Evolutionary conservation across 164 flowering plant genomes (phyloP).

Genomic region (Sedum album): DNA sequence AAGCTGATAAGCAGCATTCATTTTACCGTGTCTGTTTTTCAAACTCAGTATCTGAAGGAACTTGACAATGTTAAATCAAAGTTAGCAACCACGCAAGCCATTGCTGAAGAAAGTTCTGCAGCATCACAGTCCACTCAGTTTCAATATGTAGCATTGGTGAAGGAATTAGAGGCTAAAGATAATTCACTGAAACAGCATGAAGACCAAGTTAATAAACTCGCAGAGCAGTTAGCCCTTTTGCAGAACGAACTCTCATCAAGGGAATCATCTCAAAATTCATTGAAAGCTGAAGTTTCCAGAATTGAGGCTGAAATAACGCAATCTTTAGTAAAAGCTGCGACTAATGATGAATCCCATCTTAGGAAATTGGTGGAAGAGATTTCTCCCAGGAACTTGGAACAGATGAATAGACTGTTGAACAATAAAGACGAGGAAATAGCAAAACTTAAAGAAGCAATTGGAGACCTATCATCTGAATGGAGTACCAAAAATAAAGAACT

Average conservation of each 20-base stretch:
- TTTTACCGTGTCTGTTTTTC: neutral
- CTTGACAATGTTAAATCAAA: conserved; percentile 53
- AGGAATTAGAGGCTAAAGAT: conserved; percentile 71
- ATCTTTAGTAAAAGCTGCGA: conserved; percentile 50
- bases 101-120: conserved; percentile 72
- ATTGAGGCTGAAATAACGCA: conserved; percentile 74
- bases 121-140: conserved; percentile 71
- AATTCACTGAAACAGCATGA: conserved; percentile 57
- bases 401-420: conserved; percentile 55
- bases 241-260: conserved; percentile 73
- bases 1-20: too few relatives aligned
- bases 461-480: conserved; percentile 81
- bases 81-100: conserved; percentile 51
- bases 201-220: conserved; percentile 62
- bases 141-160: conserved; percentile 50
- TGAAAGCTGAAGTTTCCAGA: conserved; percentile 76
- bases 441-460: conserved; percentile 71
- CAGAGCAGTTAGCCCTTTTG: conserved; percentile 61
- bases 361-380: conserved; percentile 63
- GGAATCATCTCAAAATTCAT: conserved; percentile 72
- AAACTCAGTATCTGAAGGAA: conserved; percentile 55
- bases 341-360: conserved; percentile 56
- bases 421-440: conserved; percentile 83
- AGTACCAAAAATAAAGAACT: conserved; percentile 74
- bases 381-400: conserved; percentile 71